A percentile compares a stretch with the other conserved stretches of the same genome.
These are phyloP conservation scores for Erythrophleum ivorense DNA, from an alignment of 331 rosid species.

Conservation along the genomic window DNA sequence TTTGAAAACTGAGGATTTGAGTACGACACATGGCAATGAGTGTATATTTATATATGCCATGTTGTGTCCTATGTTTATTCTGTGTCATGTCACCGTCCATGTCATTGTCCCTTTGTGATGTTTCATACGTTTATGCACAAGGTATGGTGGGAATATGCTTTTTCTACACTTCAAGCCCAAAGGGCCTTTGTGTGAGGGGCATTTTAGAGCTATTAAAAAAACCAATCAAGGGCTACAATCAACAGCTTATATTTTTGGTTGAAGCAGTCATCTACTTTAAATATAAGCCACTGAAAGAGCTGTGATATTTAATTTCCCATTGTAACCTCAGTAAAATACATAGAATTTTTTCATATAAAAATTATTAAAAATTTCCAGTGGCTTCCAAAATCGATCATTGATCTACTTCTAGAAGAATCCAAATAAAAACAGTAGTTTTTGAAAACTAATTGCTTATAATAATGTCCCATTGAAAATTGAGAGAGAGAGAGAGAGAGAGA, in stretches of 20 bases:
- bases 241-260: neutral
- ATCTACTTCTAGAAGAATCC: neutral
- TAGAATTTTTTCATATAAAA: neutral
- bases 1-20: no score
- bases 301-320: neutral
- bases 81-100: neutral
- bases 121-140: no score
- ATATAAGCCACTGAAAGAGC: constrained; percentile 14
- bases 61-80: neutral
- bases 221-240: neutral
- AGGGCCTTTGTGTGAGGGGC: neutral
- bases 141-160: no score
- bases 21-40: no score
- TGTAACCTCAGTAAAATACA: neutral
- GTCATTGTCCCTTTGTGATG: neutral
- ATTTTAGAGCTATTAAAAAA: neutral
- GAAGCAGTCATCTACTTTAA: neutral
- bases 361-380: neutral
- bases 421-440: neutral
- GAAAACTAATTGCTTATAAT: neutral
- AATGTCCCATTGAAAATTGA: neutral
- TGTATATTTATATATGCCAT: no score
- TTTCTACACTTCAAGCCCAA: no score
- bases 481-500: neutral
- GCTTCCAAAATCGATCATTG: neutral